Evolutionary conservation across 768 basidiomycete genomes (phyloP).

Genomic region (Chalciporus sphaerocephalus): DNA sequence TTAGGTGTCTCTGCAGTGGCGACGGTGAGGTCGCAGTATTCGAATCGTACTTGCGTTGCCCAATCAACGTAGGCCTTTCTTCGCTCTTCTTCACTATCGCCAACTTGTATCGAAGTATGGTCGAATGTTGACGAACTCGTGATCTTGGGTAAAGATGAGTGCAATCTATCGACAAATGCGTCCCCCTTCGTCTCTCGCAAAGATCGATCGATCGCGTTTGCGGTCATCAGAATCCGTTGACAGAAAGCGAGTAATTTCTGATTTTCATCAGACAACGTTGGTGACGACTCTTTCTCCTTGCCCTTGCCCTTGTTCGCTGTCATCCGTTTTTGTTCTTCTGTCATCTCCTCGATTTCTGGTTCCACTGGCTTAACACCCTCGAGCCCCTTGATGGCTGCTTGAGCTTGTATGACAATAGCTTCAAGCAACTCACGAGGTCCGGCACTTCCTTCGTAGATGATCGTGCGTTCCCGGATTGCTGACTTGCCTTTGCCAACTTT

Average conservation of each 20-base stretch:
- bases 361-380: conserved; percentile 57
- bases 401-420: conserved; percentile 87
- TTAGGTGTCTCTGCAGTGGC: conserved; percentile 33
- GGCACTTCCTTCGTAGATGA: conserved; percentile 86
- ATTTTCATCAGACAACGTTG: conserved; percentile 64
- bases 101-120: conserved; percentile 32
- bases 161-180: conserved; percentile 76
- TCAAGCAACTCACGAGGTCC: conserved; percentile 91
- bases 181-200: conserved; percentile 87
- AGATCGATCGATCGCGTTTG: conserved; percentile 81
- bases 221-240: conserved; percentile 77
- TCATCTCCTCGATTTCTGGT: conserved; percentile 58
- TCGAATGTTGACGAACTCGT: conserved; percentile 49
- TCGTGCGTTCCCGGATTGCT: conserved; percentile 70
- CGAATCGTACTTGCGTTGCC: conserved; percentile 78
- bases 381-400: conserved; percentile 85
- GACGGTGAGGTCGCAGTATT: conserved; percentile 84
- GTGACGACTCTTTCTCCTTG: conserved; percentile 45
- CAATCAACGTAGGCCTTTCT: conserved; percentile 75
- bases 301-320: conserved; percentile 63
- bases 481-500: conserved; percentile 42
- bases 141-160: conserved; percentile 71
- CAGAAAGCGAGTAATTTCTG: conserved; percentile 77
- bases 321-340: conserved; percentile 88
- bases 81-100: conserved; percentile 61